Evolutionary conservation across 2,329 filamentous ascomycete genomes (phyloP), one percentile per base, ranked within the genome.

Genomic region (Neopestalotiopsis clavispora): DNA sequence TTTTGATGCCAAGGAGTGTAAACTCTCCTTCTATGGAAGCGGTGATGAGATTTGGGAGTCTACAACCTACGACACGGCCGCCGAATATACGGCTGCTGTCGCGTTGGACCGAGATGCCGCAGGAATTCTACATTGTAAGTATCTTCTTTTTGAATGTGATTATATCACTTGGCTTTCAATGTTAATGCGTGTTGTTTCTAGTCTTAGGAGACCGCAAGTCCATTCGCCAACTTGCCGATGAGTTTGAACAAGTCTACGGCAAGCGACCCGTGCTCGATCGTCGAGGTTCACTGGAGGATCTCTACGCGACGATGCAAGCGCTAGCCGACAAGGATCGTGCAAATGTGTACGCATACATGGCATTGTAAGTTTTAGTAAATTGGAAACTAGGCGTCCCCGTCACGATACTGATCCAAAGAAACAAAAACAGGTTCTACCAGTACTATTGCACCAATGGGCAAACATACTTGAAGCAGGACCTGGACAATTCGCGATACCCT

Each of bases 11-110:
- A 61, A 73, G 49, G 73, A 70, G 9, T 67, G 72, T 2, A 76
- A 68, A 1, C 74, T 81, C 20, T 69, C 69, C 23, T 80, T 76
- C 67, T 83, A 78, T 78, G 80, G 81, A 0, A 74, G 73, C 4
- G 80, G 81, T 0, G 72, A 78, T 20, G 81, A 83, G 70, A 56
- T 72, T 0, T 80, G 74, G 77, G 81, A 84, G 68, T 70, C 69
- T 3, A 82, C 79, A 1, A 79, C 76, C 0, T 83, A 82, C 68
- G 73, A 71, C 17, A 77, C 80, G 72, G 76, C 80, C 4, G 81
- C 81, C 0, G 72, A 76, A 52, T 83, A 75, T 60, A 79, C 77
- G 0, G 80, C 79, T 14, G 77, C 71, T 7, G 74, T 79, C 14
- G 72, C 67, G 30, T 61, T 59, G 5, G 71, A 72, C 32, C 71